A percentile compares a stretch with the other conserved stretches of the same genome.
Evolutionary conservation across 2,329 filamentous ascomycete species (phyloP).

Genomic region (Pseudogymnoascus sp.): DNA sequence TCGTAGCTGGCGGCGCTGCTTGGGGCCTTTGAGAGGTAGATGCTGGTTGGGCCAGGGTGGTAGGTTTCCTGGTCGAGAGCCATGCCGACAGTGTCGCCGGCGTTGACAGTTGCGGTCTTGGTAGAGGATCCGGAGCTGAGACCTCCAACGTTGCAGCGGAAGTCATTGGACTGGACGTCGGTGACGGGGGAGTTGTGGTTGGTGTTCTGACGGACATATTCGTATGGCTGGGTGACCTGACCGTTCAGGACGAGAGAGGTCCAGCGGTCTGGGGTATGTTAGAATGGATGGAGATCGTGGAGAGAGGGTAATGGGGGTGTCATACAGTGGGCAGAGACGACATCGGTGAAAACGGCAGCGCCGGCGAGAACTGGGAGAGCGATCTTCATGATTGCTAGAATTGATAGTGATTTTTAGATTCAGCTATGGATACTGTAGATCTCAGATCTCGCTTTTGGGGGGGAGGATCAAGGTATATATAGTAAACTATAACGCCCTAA

Average conservation of each 20-base stretch:
- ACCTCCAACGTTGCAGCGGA: conserved; percentile 38
- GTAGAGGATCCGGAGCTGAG: conserved; percentile 29
- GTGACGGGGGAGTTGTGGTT: conserved; percentile 43
- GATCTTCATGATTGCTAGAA: not conserved
- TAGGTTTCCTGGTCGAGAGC: conserved; percentile 41
- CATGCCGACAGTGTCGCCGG: conserved; percentile 37
- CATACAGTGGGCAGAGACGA: not conserved
- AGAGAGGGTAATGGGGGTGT: not conserved
- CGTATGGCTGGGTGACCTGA: conserved; percentile 39
- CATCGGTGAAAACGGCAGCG: not conserved
- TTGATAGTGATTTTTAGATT: not conserved
- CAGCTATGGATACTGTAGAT: not conserved
- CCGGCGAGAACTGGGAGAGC: not conserved
- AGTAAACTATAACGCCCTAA: not conserved
- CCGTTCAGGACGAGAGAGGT: conserved; percentile 26
- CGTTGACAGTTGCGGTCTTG: conserved; percentile 37
- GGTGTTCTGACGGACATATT: conserved; percentile 37
- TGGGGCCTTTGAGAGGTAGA: conserved; percentile 38
- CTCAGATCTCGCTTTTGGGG: not conserved
- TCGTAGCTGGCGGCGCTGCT: conserved; percentile 36
- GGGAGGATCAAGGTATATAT: not conserved
- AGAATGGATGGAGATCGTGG: not conserved
- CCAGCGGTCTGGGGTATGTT: not conserved
- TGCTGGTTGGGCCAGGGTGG: conserved; percentile 35
- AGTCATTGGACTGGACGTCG: conserved; percentile 38